Percentiles rank a stretch among this genome's conserved stretches.
These are phyloP conservation scores for Arachnomyces sp. DNA, from an alignment of 2,329 filamentous ascomycete genomes.

Conservation along the genomic window DNA sequence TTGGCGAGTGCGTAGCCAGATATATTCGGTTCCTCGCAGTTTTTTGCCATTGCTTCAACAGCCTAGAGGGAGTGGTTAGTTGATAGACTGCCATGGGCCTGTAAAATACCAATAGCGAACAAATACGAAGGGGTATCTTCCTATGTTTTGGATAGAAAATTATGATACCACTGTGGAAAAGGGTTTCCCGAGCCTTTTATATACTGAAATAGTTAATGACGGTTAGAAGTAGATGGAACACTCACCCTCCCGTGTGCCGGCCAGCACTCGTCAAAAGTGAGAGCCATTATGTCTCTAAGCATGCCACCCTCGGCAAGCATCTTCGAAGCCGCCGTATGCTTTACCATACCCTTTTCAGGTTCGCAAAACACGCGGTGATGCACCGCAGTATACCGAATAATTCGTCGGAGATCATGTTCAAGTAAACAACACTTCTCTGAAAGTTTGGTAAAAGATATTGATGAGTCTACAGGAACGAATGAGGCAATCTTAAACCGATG, in stretches of 20 bases:
- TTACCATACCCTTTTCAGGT: conserved; percentile 7
- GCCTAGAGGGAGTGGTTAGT: not conserved
- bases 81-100: not conserved
- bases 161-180: too few species aligned
- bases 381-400: conserved; percentile 12
- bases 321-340: conserved; percentile 10
- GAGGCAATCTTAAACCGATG: conserved; percentile 10
- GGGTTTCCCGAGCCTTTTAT: too few species aligned
- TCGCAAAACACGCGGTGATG: conserved; percentile 10
- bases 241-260: conserved; percentile 1
- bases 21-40: conserved; percentile 5
- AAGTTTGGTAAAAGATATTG: conserved; percentile 11
- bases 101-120: too few species aligned
- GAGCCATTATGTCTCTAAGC: conserved; percentile 2
- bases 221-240: not conserved
- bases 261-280: conserved; percentile 7
- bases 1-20: conserved; percentile 6
- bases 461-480: conserved; percentile 9
- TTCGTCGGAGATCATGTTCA: conserved; percentile 10
- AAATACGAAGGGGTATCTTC: too few species aligned
- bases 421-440: conserved; percentile 6
- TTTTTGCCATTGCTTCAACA: conserved; percentile 1
- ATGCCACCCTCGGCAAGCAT: conserved; percentile 4
- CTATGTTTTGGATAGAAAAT: too few species aligned
- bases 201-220: too few species aligned